Evolutionary conservation across 1,284 basidiomycete genomes (phyloP), one percentile per base, ranked within the genome.

Genomic region (Entoloma clypeatum): DNA sequence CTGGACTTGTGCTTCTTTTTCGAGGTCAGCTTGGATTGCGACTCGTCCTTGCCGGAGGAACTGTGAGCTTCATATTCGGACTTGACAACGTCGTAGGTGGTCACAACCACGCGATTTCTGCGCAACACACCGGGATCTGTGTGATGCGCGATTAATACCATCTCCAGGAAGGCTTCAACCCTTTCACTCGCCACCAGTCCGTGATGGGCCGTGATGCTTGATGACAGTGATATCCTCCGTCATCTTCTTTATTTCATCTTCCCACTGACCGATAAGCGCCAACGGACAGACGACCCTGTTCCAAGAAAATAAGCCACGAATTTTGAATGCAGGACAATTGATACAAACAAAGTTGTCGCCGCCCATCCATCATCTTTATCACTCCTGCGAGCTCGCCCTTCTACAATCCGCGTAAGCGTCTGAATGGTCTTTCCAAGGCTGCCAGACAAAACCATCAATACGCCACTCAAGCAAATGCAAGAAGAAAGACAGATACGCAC

Each of bases 371-470:
- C 79, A n/a, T 74, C 72, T 49, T 72, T 77, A 53, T 92, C 89
- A 3, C 74, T 71, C 44, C 78, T 77, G 10, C 72, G 77, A 3
- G 86, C 76, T 4, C 74, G 71, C 1, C 86, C 86, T 44, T 90
- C 86, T 0, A 87, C 78, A 27, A 96, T 91, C 1, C 90, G 75
- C 0, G 86, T 77, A 5, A 96, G 67, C 0, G 88, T 89, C 57
- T 96, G 93, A n/a, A 95, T 88, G 0, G 92, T 97, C 67, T 96
- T 94, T 1, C 91, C 92, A 1, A 94, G 72, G 49, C 83, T 86
- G 41, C 19, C 17, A 25, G 47, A 38, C 18, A 21, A 17, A 30
- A 27, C 9, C 23, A 25, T 26, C 18, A 40, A n/a, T 21, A 29
- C 24, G 37, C 11, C 45, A 30, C 25, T 33, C 24, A 22, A 52